phyloP scores from a whole-genome alignment of 441 rosid genomes.

The Syzygium syzygioides region DNA sequence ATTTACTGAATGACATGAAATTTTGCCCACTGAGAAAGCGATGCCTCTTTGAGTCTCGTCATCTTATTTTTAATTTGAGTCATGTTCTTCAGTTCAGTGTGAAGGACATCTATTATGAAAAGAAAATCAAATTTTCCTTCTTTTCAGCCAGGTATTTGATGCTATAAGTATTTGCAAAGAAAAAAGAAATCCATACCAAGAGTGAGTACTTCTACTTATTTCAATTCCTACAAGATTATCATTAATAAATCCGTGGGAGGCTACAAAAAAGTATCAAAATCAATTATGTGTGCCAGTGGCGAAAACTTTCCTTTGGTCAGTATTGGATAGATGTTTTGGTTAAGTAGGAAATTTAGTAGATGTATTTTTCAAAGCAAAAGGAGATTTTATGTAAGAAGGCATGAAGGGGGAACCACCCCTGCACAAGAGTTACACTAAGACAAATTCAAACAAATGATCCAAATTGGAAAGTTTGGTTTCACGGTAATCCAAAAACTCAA shows the following conservation, averaged over 20 bases:
- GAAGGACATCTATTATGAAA: not conserved
- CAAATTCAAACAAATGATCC: not conserved
- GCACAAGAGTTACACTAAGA: not conserved
- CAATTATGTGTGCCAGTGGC: not conserved
- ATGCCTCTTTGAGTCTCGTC: not conserved
- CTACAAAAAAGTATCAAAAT: not conserved
- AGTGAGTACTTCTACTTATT: not conserved
- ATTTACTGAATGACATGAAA: not conserved
- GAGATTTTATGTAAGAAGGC: not conserved
- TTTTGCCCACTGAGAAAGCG: not conserved
- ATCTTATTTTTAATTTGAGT: not conserved
- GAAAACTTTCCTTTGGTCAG: not conserved
- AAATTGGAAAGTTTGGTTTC: not conserved
- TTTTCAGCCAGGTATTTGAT: not conserved
- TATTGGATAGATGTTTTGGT: not conserved
- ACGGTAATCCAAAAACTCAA: not conserved
- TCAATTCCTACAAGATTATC: not conserved
- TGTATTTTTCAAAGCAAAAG: not conserved
- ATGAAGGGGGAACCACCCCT: not conserved
- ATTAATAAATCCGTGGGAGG: not conserved
- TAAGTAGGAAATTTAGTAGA: not conserved
- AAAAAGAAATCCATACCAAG: not conserved
- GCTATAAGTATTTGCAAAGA: not conserved
- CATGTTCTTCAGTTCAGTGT: not conserved
- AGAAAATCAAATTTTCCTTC: not conserved